A percentile compares a stretch with the other conserved stretches of the same genome.
Evolutionary conservation across 345 rosid species (phyloP).

Genomic region (Raphanus raphanistrum): DNA sequence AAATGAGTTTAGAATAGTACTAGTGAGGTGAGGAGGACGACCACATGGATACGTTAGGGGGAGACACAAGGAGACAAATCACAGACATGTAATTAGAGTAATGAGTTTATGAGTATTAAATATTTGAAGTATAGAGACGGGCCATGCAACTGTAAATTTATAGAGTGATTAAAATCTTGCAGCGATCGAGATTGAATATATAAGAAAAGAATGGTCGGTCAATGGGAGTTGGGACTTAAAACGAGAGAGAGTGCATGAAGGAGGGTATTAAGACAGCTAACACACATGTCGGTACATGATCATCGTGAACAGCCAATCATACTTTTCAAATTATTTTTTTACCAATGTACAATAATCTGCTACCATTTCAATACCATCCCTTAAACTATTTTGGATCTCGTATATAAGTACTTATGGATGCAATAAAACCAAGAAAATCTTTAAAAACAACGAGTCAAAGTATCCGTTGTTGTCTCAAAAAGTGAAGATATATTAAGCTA

Average conservation of each 20-base stretch:
- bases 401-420: neutral
- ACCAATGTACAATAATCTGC: neutral
- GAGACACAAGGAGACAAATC: conserved; percentile 37
- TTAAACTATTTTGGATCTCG: neutral
- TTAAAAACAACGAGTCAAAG: neutral
- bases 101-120: neutral
- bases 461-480: neutral
- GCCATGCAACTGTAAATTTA: conserved; percentile 16
- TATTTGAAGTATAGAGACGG: conserved; percentile 2
- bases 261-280: conserved; percentile 18
- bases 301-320: neutral
- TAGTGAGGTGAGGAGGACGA: conserved; percentile 23
- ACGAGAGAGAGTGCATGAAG: conserved; percentile 30
- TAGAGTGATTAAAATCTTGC: neutral
- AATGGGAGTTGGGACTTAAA: conserved; percentile 2
- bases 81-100: conserved; percentile 33
- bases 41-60: conserved; percentile 36
- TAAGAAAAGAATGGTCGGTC: conserved; percentile 20
- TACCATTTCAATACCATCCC: neutral
- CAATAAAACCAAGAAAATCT: conserved; percentile 16
- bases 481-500: neutral
- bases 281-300: conserved; percentile 36
- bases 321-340: neutral
- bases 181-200: conserved; percentile 13
- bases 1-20: conserved; percentile 12